phyloP scores from a whole-genome alignment of 768 basidiomycete species.

The Tremella mesenterica region DNA sequence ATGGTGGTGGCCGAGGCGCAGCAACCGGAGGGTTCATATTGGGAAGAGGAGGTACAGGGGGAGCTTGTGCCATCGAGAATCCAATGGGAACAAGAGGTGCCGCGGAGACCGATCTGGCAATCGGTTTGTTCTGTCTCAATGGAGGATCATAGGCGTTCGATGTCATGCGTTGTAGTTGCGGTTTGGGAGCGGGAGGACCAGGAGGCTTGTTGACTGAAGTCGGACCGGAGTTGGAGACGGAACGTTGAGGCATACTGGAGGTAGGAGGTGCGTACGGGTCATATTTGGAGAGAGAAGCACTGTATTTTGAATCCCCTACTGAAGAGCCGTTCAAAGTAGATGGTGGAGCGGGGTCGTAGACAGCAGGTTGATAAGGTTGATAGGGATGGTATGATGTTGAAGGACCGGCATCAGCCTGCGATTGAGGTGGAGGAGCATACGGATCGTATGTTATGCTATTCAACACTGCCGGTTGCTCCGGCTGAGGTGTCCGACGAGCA shows the following conservation, averaged over 20 bases:
- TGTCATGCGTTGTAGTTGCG: slow-evolving; percentile 19
- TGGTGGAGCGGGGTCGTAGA: no score
- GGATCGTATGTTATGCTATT: slow-evolving; percentile 5
- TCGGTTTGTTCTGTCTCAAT: slow-evolving; percentile 30
- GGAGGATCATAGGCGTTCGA: slow-evolving; percentile 40
- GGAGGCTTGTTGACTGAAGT: slow-evolving; percentile 4
- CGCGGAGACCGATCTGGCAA: slow-evolving; percentile 16
- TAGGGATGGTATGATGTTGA: not conserved
- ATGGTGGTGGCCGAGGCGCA: slow-evolving; percentile 6
- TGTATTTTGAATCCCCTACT: not conserved
- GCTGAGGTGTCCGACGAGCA: slow-evolving; percentile 32
- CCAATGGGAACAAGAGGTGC: slow-evolving; percentile 2
- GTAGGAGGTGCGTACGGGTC: slow-evolving; percentile 17
- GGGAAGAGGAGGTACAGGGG: slow-evolving; percentile 7
- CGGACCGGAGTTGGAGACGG: not conserved
- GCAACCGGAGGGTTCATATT: not conserved
- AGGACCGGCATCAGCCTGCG: not conserved
- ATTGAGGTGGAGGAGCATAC: slow-evolving; percentile 12
- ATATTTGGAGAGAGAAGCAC: not conserved
- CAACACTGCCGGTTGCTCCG: slow-evolving; percentile 13
- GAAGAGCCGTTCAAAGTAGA: no score
- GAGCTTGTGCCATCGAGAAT: slow-evolving; percentile 12
- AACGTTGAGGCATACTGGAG: not conserved
- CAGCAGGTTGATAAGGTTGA: no score
- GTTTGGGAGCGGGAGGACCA: slow-evolving; percentile 1